These are phyloP conservation scores for Zygoascus sp. DNA, from an alignment of 1,139 yeast genomes.

Conservation along the genomic window DNA sequence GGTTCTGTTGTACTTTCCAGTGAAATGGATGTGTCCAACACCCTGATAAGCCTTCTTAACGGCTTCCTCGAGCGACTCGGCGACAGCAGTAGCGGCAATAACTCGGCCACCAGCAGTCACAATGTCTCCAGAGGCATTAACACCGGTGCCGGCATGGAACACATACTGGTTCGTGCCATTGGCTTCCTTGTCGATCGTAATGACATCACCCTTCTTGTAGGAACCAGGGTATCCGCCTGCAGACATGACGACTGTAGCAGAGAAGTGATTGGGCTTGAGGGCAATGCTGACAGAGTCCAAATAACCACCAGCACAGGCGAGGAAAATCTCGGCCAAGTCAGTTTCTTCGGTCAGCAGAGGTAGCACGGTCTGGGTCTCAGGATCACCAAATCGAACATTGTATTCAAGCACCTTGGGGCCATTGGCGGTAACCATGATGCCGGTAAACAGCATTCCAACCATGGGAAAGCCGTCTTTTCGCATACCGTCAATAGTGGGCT, in stretches of 20 bases:
- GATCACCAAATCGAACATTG: slow-evolving; percentile 97
- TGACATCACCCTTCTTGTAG: slow-evolving; percentile 82
- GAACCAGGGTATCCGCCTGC: slow-evolving; percentile 96
- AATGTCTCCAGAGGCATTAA: slow-evolving; percentile 48
- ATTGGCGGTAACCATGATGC: slow-evolving; percentile 76
- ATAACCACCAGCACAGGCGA: slow-evolving; percentile 94
- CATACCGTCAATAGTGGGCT: slow-evolving; percentile 96
- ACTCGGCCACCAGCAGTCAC: slow-evolving; percentile 96
- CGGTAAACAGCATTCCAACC: slow-evolving; percentile 95
- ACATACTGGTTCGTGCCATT: slow-evolving; percentile 56
- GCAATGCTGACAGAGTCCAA: slow-evolving; percentile 76
- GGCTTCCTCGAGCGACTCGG: slow-evolving; percentile 68
- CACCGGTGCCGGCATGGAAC: slow-evolving; percentile 91
- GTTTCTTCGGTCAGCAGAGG: slow-evolving; percentile 79
- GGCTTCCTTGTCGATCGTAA: slow-evolving; percentile 46
- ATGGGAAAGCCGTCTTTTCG: slow-evolving; percentile 93
- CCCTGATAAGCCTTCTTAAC: slow-evolving; percentile 84
- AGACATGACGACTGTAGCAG: slow-evolving; percentile 92
- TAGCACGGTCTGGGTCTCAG: slow-evolving; percentile 95
- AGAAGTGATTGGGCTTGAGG: slow-evolving; percentile 55
- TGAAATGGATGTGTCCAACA: slow-evolving; percentile 67
- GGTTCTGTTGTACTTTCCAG: slow-evolving; percentile 73
- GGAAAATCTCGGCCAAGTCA: slow-evolving; percentile 85
- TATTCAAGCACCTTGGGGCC: slow-evolving; percentile 96
- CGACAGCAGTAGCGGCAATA: slow-evolving; percentile 88